These are phyloP conservation scores for Potentilla sterilis DNA, from an alignment of 306 rosid genomes.

Conservation along the genomic window DNA sequence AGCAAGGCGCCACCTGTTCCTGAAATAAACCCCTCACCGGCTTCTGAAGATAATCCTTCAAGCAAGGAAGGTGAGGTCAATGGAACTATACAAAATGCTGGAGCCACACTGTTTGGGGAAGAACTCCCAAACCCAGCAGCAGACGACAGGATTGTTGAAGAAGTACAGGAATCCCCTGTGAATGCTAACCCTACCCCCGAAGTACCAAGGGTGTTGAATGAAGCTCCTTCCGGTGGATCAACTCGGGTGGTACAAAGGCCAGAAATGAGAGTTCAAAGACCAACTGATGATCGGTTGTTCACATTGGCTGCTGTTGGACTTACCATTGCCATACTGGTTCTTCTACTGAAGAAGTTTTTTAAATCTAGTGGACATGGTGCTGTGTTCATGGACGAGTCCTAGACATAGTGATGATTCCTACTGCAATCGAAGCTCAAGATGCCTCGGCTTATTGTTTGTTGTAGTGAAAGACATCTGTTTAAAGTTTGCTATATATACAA, in stretches of 20 bases:
- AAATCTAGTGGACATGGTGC: constrained; percentile 68
- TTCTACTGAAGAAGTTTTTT: constrained; percentile 79
- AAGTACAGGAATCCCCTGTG: constrained; percentile 36
- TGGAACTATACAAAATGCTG: constrained; percentile 33
- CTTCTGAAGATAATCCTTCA: constrained; percentile 43
- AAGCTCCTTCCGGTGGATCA: constrained; percentile 39
- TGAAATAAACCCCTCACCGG: constrained; percentile 40
- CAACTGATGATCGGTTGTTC: constrained; percentile 74
- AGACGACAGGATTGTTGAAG: constrained; percentile 56
- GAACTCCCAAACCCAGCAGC: constrained; percentile 37
- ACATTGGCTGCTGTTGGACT: constrained; percentile 94
- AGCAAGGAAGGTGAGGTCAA: constrained; percentile 40
- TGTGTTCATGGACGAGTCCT: constrained; percentile 66
- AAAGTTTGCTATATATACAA: not conserved
- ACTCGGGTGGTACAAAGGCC: constrained; percentile 42
- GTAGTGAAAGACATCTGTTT: not conserved
- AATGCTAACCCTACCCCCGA: constrained; percentile 35
- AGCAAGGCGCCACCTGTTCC: constrained; percentile 77
- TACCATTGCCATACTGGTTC: constrained; percentile 76
- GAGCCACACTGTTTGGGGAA: constrained; percentile 33
- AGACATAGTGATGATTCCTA: not conserved
- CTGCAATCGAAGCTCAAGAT: constrained; percentile 24
- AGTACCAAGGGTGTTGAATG: constrained; percentile 37
- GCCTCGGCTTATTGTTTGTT: not conserved
- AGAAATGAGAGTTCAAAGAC: constrained; percentile 46